Evolutionary conservation across 2,329 filamentous ascomycete genomes (phyloP), one percentile per base, ranked within the genome.

Genomic region (Stenocarpella maydis): DNA sequence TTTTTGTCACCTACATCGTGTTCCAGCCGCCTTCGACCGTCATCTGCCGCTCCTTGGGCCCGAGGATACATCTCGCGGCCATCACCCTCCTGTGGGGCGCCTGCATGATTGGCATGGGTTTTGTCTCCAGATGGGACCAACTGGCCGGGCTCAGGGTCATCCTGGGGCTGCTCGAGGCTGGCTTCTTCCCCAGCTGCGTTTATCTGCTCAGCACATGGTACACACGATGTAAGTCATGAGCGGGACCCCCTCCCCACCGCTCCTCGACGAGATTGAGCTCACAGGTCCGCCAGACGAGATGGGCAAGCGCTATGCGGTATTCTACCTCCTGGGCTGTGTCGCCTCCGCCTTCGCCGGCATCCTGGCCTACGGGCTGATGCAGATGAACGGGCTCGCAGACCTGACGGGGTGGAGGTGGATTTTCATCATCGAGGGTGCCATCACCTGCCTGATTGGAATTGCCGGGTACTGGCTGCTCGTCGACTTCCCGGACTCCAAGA

Each of bases 171-270:
- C 83, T 92, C 31, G 91, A 93, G 76, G 87, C 88, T n/a, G 88
- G 91, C 0, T 92, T 91, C 79, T 93, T 93, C 78, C 90, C 91
- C 0, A 87, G 87, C 64, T 90, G 87, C 63, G 89, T 92, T 0
- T 93, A 92, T 75, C 81, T 93, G 7, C 84, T 94, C n/a, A 90
- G 87, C 70, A 92, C 89, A 43, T 94, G 90, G 90, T 92, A 92
- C 75, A 90, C 89, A 0, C 80, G 89, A 78, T 90, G 86, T 88
- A 78, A 83, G 84, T 77, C 21, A 14, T 17, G 12, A 15, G 31
- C 52, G 34, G 17, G 7, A 2, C 12, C 15, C 15, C 12, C 12
- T 3, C 26, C n/a, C 7, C 28, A 1, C 26, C n/a, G 19, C 14
- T 52, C 4, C 45, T 43, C 1, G 3, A 14, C 34, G 17, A 31